Evolutionary conservation across 1,284 basidiomycete species (phyloP), one percentile per base, ranked within the genome.

Genomic region (Apiotrichum montevideense): DNA sequence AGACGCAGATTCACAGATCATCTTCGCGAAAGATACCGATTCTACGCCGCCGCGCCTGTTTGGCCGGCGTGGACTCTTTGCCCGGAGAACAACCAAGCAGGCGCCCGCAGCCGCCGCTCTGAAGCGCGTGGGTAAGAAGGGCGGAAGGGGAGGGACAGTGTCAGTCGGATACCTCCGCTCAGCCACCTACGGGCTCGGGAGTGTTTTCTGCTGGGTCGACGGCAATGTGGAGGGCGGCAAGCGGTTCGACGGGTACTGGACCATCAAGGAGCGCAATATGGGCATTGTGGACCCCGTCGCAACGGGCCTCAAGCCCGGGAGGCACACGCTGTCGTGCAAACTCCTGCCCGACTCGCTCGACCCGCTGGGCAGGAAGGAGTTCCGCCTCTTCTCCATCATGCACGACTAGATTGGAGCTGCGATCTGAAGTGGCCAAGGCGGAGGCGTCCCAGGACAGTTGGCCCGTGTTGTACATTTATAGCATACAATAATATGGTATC

Each of bases 101-200:
- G 21, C 21, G 21, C 21, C 21, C 21, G 21, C 21, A 21, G 44
- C 15, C 15, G 44, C 29, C 8, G 9, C n/a, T n/a, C 44, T 21
- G 37, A 29, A 5, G 47, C 15, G 8, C 21, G 10, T 6, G n/a
- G 47, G 14, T 34, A 21, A 8, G 15, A 8, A 11, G 37, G 6
- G 5, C 33, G 49, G 40, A 13, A 46, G 48, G 35, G 58, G 57
- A 11, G 63, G 69, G 51, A 63, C 66, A 11, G 66, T 75, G 34
- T 60, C 66, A n/a, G 66, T 75, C 44, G 70, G 65, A 9, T 73
- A 72, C 59, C 71, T 70, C 47, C 58, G 68, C 33, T 62, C 59
- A 48, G 62, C 62, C 1, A 56, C 54, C 37, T 66, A 63, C 33
- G 69, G 66, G 6, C 56, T 70, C 10, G 69, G 69, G 2, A 64